Base-by-base conservation (phyloP, 225 moss, liverwort and hornwort species). In the Straminergon stramineum region DNA sequence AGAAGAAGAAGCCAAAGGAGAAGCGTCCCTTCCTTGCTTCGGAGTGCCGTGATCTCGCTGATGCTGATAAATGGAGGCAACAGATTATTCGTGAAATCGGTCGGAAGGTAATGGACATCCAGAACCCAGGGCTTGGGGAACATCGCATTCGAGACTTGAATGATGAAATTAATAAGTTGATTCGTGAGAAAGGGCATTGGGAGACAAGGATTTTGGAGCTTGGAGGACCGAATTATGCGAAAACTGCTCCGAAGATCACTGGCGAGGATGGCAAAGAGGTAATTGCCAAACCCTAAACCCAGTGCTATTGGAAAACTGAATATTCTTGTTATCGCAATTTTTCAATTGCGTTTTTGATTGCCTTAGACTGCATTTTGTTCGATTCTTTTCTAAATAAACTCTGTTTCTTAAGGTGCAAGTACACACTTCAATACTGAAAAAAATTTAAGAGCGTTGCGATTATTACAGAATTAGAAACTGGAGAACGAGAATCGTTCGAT, bases 1-100 rank as follows among this genome's bases (percentile, higher is more conserved):
- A 99, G 95, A 99, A 97, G 95, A 99, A 99, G 93, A 97, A 97
- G 89, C 97, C 97, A 5, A 99, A 99, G 87, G 99, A 99, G 93
- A 95, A 96, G 66, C 95, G 99, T 34, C 99, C 97, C 18, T 99
- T 96, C 32, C 90, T 99, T 64, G 99, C 99, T 35, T 99, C 97
- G 28, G 99, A 99, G 89, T 97, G 97, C 89, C 95, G 99, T 90
- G 99, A 97, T 86, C 94, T 99, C 80, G 97, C 99, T 12, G 99
- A 99, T 79, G 99, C 99, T 39, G 99, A 99, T 70, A 99, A 94
- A 93, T 99, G 99, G 99, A 96, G 99, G 90, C 96, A 97, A 82
- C 99, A 99, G 85, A 99, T 99, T 48, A 96, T 97, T 91, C 94
- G 99, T 32, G 99, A 97, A 91, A 99, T 99, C 43, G 99, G 97